Evolutionary conservation across 2,329 filamentous ascomycete species (phyloP).

Genomic region (Pyrenophora seminiperda): DNA sequence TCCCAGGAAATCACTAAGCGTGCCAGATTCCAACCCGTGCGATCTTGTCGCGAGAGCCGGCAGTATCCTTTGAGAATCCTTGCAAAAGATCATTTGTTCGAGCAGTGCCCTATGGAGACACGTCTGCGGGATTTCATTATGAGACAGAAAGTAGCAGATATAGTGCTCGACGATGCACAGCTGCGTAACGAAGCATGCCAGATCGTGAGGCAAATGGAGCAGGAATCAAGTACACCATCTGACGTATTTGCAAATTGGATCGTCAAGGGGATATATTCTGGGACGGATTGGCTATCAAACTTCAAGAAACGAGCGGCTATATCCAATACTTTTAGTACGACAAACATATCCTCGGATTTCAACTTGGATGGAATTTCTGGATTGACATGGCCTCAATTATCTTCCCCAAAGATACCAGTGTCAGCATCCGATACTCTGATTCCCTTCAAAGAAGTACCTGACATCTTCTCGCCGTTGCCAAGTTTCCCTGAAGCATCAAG

Average conservation of each 20-base stretch:
- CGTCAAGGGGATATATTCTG: constrained; percentile 25
- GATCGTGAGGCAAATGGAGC: constrained; percentile 31
- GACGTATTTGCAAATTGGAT: constrained; percentile 34
- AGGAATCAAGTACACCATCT: constrained; percentile 24
- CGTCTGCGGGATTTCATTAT: constrained; percentile 24
- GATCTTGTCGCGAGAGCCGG: constrained; percentile 24
- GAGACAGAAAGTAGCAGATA: constrained; percentile 9
- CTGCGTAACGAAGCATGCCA: constrained; percentile 29
- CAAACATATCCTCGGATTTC: neutral
- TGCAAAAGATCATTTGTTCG: constrained; percentile 28
- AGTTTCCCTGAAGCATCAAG: neutral
- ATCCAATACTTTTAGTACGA: neutral
- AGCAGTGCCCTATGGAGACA: constrained; percentile 30
- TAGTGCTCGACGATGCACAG: constrained; percentile 13
- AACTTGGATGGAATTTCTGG: neutral
- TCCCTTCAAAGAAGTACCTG: neutral
- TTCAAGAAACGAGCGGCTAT: constrained; percentile 22
- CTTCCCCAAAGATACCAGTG: neutral
- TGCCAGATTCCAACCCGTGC: constrained; percentile 29
- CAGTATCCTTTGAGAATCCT: constrained; percentile 19
- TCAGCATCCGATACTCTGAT: neutral
- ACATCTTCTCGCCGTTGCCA: neutral
- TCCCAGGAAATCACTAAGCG: constrained; percentile 20
- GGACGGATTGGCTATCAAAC: constrained; percentile 15
- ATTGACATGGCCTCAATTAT: neutral